These are phyloP conservation scores for Pyrenophora teres DNA, from an alignment of 2,329 filamentous ascomycete genomes.

Conservation along the genomic window DNA sequence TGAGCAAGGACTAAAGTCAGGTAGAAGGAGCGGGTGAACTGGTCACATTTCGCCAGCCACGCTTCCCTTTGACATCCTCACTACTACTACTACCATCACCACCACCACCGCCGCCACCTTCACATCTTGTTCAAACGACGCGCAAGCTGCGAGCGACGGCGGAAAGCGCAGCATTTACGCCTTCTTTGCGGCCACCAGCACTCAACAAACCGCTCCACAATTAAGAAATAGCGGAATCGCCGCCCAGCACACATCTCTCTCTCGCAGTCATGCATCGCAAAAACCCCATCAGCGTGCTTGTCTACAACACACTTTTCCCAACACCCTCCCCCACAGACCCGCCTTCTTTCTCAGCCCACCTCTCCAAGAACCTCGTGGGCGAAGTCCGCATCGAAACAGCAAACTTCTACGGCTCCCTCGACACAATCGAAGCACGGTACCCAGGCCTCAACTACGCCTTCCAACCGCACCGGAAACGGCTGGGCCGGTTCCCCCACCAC, in stretches of 20 bases:
- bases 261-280: conserved; percentile 68
- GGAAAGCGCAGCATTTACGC: neutral
- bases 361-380: conserved; percentile 72
- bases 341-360: conserved; percentile 70
- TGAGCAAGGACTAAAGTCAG: conserved; percentile 5
- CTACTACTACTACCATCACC: neutral
- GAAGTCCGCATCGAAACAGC: conserved; percentile 81
- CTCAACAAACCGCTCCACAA: conserved; percentile 3
- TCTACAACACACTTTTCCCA: conserved; percentile 75
- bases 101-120: neutral
- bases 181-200: neutral
- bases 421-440: conserved; percentile 80
- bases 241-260: neutral
- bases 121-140: neutral
- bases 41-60: conserved; percentile 18
- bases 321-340: conserved; percentile 70
- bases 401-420: conserved; percentile 77
- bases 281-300: conserved; percentile 69
- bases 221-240: neutral
- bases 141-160: conserved; percentile 7
- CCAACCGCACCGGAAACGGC: conserved; percentile 73
- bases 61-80: conserved; percentile 1
- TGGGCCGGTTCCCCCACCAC: conserved; percentile 78
- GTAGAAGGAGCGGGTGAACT: conserved; percentile 18
- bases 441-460: conserved; percentile 80